Percentiles rank a stretch among this genome's conserved stretches.
phyloP scores from a whole-genome alignment of 805 yeast species.

The Teunomyces kruisii region DNA sequence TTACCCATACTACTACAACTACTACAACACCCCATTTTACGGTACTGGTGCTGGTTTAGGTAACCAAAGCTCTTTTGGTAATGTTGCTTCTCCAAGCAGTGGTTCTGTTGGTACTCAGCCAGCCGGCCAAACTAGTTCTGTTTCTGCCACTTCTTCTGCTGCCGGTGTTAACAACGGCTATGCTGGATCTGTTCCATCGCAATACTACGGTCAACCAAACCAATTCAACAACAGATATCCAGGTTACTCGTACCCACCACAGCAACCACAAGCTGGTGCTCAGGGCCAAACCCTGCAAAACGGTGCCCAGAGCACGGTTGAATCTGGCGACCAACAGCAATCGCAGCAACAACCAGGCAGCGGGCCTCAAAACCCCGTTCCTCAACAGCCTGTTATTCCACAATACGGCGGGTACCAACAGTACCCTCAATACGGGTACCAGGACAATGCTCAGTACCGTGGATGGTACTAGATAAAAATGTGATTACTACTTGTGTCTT shows the following conservation, averaged over 20 bases:
- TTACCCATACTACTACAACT: conserved; percentile 44
- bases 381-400: conserved; percentile 40
- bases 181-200: conserved; percentile 17
- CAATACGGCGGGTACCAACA: conserved; percentile 49
- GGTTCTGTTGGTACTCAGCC: conserved; percentile 8
- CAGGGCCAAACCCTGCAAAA: conserved; percentile 14
- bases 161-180: conserved; percentile 12
- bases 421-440: conserved; percentile 48
- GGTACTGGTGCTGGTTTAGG: conserved; percentile 29
- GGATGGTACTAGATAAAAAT: conserved; percentile 38
- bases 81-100: conserved; percentile 14
- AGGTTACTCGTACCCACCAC: conserved; percentile 28
- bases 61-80: conserved; percentile 20
- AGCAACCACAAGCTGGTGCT: conserved; percentile 19
- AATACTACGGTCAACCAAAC: conserved; percentile 28
- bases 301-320: conserved; percentile 15
- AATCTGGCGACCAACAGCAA: conserved; percentile 16
- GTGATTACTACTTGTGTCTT: conserved; percentile 8
- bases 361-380: conserved; percentile 25
- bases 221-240: conserved; percentile 33
- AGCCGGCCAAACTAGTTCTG: conserved; percentile 5
- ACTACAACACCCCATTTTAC: conserved; percentile 42
- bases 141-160: conserved; percentile 6
- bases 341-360: conserved; percentile 22
- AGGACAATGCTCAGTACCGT: conserved; percentile 42